A percentile compares a stretch with the other conserved stretches of the same genome.
phyloP scores from a whole-genome alignment of 2,329 filamentous ascomycete species.

The Aureobasidium sp. region DNA sequence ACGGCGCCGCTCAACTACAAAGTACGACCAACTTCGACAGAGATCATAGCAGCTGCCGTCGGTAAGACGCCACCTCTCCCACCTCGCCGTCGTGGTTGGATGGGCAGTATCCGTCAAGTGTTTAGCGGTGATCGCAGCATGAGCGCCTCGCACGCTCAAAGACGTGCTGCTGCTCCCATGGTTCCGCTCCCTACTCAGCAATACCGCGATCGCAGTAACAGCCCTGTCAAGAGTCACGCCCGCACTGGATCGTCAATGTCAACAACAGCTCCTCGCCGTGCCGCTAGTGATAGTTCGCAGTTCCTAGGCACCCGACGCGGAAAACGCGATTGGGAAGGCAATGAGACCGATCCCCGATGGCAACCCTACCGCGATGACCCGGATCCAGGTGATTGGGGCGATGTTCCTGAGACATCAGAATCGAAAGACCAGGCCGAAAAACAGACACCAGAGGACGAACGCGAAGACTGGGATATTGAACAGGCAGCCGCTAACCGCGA shows the following conservation, averaged over 20 bases:
- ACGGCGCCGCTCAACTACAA: background rate
- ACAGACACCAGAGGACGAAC: conserved; percentile 22
- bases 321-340: conserved; percentile 32
- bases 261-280: conserved; percentile 31
- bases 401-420: conserved; percentile 9
- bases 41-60: conserved; percentile 9
- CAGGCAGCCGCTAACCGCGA: conserved; percentile 40
- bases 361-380: conserved; percentile 29
- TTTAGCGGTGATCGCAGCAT: conserved; percentile 26
- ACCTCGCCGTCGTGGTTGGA: conserved; percentile 21
- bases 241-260: conserved; percentile 2
- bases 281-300: conserved; percentile 37
- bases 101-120: conserved; percentile 27
- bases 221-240: conserved; percentile 3
- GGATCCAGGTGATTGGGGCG: conserved; percentile 31
- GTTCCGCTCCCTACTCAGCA: conserved; percentile 18
- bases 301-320: conserved; percentile 38
- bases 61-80: conserved; percentile 4
- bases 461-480: conserved; percentile 47
- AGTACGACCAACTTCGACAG: background rate
- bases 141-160: conserved; percentile 18
- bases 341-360: conserved; percentile 20
- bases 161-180: conserved; percentile 16
- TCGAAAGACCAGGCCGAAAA: background rate
- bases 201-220: conserved; percentile 17